Evolutionary conservation across 495 filamentous ascomycete genomes (phyloP).

Genomic region (Aspergillus heteromorphus): DNA sequence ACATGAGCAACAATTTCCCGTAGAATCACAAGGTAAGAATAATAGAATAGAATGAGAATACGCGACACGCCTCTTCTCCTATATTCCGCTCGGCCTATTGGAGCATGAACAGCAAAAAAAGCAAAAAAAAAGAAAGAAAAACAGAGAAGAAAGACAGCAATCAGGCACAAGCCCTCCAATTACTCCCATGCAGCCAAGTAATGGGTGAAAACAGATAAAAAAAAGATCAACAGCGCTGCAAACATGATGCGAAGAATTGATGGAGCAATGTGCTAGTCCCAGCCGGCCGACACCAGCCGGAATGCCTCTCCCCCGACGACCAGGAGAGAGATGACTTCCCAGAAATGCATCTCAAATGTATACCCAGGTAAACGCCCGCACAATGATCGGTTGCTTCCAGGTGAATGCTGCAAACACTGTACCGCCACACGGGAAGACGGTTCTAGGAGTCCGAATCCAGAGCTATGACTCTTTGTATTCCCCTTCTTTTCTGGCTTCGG

Average conservation of each 20-base stretch:
- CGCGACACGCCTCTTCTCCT: conserved; percentile 4
- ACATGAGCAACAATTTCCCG: conserved; percentile 2
- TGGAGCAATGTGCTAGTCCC: conserved; percentile 4
- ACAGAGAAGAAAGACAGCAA: conserved; percentile 10
- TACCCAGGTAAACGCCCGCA: conserved; percentile 15
- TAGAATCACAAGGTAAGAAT: neutral
- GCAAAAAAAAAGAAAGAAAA: conserved; percentile 6
- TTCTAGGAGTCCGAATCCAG: conserved; percentile 3
- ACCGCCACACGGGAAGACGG: conserved; percentile 3
- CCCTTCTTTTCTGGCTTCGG: neutral
- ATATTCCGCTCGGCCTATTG: neutral
- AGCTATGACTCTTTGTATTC: neutral
- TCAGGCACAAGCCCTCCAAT: conserved; percentile 8
- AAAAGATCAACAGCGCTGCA: neutral
- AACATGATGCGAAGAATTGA: conserved; percentile 4
- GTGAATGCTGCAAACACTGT: conserved; percentile 5
- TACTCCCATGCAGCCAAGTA: conserved; percentile 8
- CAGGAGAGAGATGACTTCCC: conserved; percentile 3
- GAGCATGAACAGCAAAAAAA: neutral
- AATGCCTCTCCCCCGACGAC: conserved; percentile 1
- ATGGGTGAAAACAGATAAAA: neutral
- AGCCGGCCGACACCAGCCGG: conserved; percentile 2
- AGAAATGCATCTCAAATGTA: conserved; percentile 14
- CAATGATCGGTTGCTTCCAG: conserved; percentile 4
- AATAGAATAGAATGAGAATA: neutral